A percentile compares a stretch with the other conserved stretches of the same genome.
These are phyloP conservation scores for Termitomyces sp. DNA, from an alignment of 768 basidiomycete genomes.

Conservation along the genomic window DNA sequence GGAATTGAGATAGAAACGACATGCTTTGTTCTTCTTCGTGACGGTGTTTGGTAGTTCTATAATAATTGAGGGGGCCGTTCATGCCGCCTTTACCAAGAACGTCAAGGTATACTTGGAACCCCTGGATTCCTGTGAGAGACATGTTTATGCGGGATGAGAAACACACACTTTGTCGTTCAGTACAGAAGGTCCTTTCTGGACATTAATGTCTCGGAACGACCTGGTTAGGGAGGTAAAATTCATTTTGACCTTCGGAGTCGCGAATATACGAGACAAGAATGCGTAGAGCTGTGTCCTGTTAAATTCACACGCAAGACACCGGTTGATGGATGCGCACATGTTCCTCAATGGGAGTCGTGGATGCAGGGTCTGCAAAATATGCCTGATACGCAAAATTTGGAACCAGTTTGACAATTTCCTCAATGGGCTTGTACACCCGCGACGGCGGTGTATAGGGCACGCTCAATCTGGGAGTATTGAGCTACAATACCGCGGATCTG, in stretches of 20 bases:
- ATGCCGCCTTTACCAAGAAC: constrained; percentile 43
- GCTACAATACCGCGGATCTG: neutral
- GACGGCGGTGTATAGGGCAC: constrained; percentile 62
- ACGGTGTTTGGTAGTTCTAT: constrained; percentile 55
- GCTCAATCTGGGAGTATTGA: constrained; percentile 43
- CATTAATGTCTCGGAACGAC: constrained; percentile 13
- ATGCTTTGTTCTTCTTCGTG: constrained; percentile 59
- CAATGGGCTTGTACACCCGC: constrained; percentile 38
- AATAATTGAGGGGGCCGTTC: constrained; percentile 74
- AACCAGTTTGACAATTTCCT: constrained; percentile 41
- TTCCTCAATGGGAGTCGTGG: constrained; percentile 49
- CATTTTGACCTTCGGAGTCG: constrained; percentile 10
- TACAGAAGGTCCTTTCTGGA: constrained; percentile 12
- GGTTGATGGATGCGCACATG: constrained; percentile 40
- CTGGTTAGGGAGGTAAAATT: constrained; percentile 22
- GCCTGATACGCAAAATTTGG: constrained; percentile 66
- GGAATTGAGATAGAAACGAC: constrained; percentile 1
- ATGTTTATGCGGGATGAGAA: neutral
- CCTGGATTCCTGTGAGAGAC: constrained; percentile 30
- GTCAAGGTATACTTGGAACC: constrained; percentile 45
- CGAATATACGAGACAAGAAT: constrained; percentile 27
- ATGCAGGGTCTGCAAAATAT: constrained; percentile 50
- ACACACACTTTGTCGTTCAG: constrained; percentile 21
- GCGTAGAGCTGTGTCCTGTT: constrained; percentile 26
- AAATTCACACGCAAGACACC: constrained; percentile 27